Evolutionary conservation across 2,329 filamentous ascomycete species (phyloP).

Genomic region (Apiospora malaysiana): DNA sequence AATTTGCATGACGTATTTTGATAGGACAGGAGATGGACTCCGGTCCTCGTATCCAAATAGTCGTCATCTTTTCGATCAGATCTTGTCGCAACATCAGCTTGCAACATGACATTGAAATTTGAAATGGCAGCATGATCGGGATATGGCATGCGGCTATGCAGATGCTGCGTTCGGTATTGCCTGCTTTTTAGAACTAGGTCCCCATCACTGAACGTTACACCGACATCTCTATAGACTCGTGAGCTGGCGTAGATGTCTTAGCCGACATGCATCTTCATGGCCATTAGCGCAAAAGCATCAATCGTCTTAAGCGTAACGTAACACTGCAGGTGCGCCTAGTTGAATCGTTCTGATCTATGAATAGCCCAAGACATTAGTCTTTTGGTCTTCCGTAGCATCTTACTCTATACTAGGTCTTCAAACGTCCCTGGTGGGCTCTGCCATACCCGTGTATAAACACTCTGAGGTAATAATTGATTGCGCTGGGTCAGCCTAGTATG

Average conservation of each 20-base stretch:
- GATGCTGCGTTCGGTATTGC: no score
- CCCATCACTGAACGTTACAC: no score
- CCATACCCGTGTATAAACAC: no score
- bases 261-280: no score
- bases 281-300: no score
- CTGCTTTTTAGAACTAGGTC: background rate
- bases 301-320: no score
- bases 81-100: background rate
- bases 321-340: background rate
- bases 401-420: no score
- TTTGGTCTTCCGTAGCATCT: no score
- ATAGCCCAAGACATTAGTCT: background rate
- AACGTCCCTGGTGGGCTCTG: no score
- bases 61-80: background rate
- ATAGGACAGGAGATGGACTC: background rate
- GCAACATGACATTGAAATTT: no score
- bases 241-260: background rate
- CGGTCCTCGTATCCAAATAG: background rate
- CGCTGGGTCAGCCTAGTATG: no score
- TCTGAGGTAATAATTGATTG: no score
- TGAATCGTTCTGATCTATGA: background rate
- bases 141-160: background rate
- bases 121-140: background rate
- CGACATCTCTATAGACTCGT: background rate
- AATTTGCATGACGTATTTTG: background rate